Base-by-base conservation (phyloP, 768 basidiomycete genomes). In the Gloeophyllum trabeum region DNA sequence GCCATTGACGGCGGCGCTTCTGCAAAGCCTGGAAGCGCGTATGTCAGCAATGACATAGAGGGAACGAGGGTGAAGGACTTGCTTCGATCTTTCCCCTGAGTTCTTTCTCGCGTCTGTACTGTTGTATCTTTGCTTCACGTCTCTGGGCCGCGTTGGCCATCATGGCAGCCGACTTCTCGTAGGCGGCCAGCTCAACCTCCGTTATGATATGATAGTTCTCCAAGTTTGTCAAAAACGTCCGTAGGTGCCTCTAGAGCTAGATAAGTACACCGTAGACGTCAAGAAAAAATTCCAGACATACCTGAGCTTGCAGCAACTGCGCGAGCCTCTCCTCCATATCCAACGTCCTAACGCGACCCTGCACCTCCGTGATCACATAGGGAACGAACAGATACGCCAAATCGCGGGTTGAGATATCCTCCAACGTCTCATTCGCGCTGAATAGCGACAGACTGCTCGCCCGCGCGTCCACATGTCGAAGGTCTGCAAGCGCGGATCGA, bases 81-180 rank as follows among this genome's bases (percentile, higher is more conserved):
- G 86, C 89, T 61, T 89, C 74, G 21, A 97, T 75, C 44, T 71
- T 71, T 16, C 61, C 60, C 42, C 77, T 73, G 22, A 97, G 61
- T 25, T 85, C 82, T 59, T 87, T 93, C 61, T 94, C 91, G 43
- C 76, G 73, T 59, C 81, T 79, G 59, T 78, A 97, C 55, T 93
- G 92, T 46, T 76, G 79, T 48, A 99, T 96, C 66, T 96, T 99
- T 24, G 81, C 58, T 49, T 94, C 91, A 50, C 96, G 65, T 43
- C 83, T 70, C 54, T 71, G 75, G 1, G 76, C 72, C 16, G 81
- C 73, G 57, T 97, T 84, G 6, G 53, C 59, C 39, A 79, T 59
- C n/a, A 64, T 51, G 6, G 67, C 65, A 6, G 70, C 48, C 41
- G 66, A 69, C 37, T 67, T 68, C 35, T 61, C 63, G 49, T 79